Conservation (phyloP, 768 basidiomycete species). For the Amanita thiersii region DNA sequence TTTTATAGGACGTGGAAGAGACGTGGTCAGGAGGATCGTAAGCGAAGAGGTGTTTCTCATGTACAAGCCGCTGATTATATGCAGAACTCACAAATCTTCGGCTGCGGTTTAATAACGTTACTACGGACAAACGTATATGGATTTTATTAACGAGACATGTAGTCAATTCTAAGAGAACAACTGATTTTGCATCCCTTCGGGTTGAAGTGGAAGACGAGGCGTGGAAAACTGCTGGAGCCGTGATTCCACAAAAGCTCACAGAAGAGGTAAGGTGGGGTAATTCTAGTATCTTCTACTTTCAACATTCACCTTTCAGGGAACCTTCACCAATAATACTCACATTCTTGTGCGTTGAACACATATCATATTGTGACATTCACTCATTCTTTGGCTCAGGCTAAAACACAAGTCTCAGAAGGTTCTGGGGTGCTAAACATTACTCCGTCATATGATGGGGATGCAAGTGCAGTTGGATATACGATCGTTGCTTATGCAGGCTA, state of each 20-base stretch:
- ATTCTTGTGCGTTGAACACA: conserved; percentile 25
- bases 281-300: neutral
- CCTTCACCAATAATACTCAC: conserved; percentile 47
- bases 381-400: conserved; percentile 18
- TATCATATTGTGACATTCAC: neutral
- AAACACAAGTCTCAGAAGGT: conserved; percentile 25
- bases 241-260: conserved; percentile 25
- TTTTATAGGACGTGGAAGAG: conserved; percentile 42
- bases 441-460: conserved; percentile 63
- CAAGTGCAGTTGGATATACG: conserved; percentile 56
- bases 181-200: conserved; percentile 64
- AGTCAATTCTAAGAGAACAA: conserved; percentile 42
- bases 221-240: conserved; percentile 10
- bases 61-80: neutral
- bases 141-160: conserved; percentile 76
- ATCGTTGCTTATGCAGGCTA: conserved; percentile 48
- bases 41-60: conserved; percentile 2
- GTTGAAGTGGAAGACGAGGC: conserved; percentile 39
- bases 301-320: conserved; percentile 23
- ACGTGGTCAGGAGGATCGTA: conserved; percentile 20
- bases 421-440: conserved; percentile 43
- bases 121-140: conserved; percentile 46
- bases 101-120: conserved; percentile 22
- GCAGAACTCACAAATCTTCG: conserved; percentile 30
- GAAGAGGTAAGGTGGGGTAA: conserved; percentile 25